These are phyloP conservation scores for Endothia cerciana DNA, from an alignment of 2,329 filamentous ascomycete species.

Conservation along the genomic window DNA sequence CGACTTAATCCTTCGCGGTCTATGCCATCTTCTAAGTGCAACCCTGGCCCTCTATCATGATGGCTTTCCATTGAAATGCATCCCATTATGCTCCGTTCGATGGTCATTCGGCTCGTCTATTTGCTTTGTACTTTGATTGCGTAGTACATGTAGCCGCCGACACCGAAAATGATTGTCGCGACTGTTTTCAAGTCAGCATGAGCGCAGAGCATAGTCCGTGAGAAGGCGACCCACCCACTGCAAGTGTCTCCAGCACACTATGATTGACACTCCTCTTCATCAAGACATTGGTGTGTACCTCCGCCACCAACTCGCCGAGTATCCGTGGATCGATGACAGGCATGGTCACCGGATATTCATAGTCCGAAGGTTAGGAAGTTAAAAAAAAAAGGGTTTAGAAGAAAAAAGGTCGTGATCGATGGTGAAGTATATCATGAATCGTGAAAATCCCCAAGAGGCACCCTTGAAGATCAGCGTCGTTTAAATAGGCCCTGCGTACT, in stretches of 20 bases:
- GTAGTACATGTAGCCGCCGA: conserved; percentile 29
- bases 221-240: conserved; percentile 16
- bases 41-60: not conserved
- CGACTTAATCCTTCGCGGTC: not conserved
- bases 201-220: too few relatives aligned
- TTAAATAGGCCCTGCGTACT: not conserved
- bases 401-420: not conserved
- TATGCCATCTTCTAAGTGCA: not conserved
- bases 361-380: not conserved
- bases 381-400: not conserved
- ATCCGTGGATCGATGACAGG: conserved; percentile 24
- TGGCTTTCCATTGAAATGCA: not conserved
- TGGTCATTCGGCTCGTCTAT: not conserved
- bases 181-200: conserved; percentile 11
- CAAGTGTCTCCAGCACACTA: conserved; percentile 20
- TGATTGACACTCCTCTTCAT: conserved; percentile 23
- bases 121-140: conserved; percentile 27
- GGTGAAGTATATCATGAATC: not conserved
- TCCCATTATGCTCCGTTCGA: not conserved
- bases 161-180: conserved; percentile 22
- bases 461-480: not conserved
- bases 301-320: conserved; percentile 22
- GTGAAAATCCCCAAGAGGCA: not conserved
- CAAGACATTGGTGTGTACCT: conserved; percentile 22
- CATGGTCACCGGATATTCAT: conserved; percentile 13